A percentile compares a stretch with the other conserved stretches of the same genome.
Conservation (phyloP, 2,329 filamentous ascomycete genomes). For the Magnaporthales sp. region DNA sequence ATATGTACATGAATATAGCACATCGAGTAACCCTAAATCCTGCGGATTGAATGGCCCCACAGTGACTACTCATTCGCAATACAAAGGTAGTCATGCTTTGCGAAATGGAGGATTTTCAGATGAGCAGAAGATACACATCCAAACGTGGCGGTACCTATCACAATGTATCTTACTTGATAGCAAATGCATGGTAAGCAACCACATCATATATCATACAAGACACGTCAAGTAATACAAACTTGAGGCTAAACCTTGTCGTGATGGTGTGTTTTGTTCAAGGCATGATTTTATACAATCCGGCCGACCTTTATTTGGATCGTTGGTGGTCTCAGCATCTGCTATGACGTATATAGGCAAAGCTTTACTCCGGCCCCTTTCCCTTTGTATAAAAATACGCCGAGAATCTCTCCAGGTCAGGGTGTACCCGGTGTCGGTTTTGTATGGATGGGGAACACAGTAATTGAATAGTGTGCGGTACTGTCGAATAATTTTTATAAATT, state of each 20-base stretch:
- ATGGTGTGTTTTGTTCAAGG: neutral
- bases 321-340: neutral
- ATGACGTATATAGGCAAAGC: neutral
- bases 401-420: neutral
- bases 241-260: neutral
- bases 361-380: neutral
- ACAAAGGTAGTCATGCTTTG: too few relatives aligned
- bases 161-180: too few relatives aligned
- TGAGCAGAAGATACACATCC: too few relatives aligned
- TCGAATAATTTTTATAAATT: too few relatives aligned
- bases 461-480: neutral
- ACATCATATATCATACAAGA: too few relatives aligned
- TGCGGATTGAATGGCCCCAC: neutral
- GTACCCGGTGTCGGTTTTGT: neutral
- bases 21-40: too few relatives aligned
- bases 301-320: neutral
- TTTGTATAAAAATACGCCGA: neutral
- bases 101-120: too few relatives aligned
- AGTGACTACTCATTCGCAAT: too few relatives aligned
- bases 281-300: neutral
- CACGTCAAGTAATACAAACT: neutral
- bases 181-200: too few relatives aligned
- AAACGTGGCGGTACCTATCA: too few relatives aligned
- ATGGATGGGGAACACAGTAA: neutral
- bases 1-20: too few relatives aligned